Base-by-base conservation (phyloP, 2,329 filamentous ascomycete species). In the Colletotrichum liriopes region DNA sequence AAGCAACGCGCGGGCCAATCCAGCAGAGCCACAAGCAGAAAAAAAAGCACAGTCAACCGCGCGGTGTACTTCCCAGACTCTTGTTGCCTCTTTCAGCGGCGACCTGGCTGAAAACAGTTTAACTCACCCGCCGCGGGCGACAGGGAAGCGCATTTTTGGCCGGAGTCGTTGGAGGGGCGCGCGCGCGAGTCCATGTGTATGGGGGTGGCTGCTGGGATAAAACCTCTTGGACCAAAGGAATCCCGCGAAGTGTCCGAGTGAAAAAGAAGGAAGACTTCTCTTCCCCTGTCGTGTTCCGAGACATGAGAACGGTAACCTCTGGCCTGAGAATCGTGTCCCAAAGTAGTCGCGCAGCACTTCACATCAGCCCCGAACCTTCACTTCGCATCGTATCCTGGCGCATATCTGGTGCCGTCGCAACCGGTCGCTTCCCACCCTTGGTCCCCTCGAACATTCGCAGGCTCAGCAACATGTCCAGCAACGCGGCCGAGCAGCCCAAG, bases 41-140 rank as follows among this genome's bases (percentile, higher is more conserved):
- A 26, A 64, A 26, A n/a, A n/a, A 11, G 11, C 16, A 16, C 56
- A 35, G 11, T 32, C 65, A 59, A 43, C 69, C 69, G 69, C 69
- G 69, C 69, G 69, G 65, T 64, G 58, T 54, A 55, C 65, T 43
- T 37, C 18, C 29, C 9, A 20, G 14, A 18, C 23, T 26, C 12
- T 16, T 20, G 39, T 39, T 37, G 16, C 51, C 20, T 41, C 65
- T 14, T 66, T 12, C 1, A 26, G 26, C 59, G 52, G 35, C 29
- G n/a, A 16, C 16, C 39, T 29, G n/a, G 43, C 65, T 60, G 43
- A n/a, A 69, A 72, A 58, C 23, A 60, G 69, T 29, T 26, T 69
- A 72, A 65, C 23, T 37, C 43, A 72, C 69, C 69, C 65, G 65
- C 69, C 65, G 69, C 26, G 59, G 69, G 45, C 58, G 65, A 61